phyloP scores from a whole-genome alignment of 768 basidiomycete species.

The Amanita pseudoporphyria region DNA sequence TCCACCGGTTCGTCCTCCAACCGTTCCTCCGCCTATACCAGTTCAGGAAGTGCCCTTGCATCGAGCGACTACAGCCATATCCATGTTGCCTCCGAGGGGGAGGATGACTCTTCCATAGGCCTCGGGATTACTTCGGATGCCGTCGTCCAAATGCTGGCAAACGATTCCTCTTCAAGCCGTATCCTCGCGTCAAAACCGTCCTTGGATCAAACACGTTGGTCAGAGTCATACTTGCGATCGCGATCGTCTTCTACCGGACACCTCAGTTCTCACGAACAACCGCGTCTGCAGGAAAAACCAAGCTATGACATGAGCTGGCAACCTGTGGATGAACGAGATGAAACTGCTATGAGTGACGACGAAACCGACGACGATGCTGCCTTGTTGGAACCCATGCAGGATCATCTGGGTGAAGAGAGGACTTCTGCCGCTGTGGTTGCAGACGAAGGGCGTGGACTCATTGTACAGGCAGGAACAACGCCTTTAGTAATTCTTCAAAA shows the following conservation, averaged over 20 bases:
- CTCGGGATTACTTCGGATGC: conserved; percentile 37
- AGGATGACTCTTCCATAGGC: conserved; percentile 36
- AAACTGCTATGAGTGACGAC: conserved; percentile 48
- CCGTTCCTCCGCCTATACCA: conserved; percentile 72
- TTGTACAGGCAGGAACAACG: conserved; percentile 60
- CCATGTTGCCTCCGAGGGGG: conserved; percentile 52
- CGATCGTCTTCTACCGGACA: conserved; percentile 61
- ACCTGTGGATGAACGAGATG: conserved; percentile 62
- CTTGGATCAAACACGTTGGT: conserved; percentile 62
- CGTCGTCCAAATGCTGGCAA: conserved; percentile 50
- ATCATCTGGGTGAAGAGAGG: conserved; percentile 51
- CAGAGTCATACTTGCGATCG: conserved; percentile 61
- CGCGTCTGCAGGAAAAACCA: conserved; percentile 49
- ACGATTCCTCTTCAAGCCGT: conserved; percentile 38
- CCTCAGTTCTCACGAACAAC: conserved; percentile 25
- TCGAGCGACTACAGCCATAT: conserved; percentile 58
- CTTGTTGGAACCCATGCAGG: conserved; percentile 26
- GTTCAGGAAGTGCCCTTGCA: conserved; percentile 51
- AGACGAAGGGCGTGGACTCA: conserved; percentile 78
- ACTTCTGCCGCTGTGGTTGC: conserved; percentile 73
- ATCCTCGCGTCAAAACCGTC: conserved; percentile 36
- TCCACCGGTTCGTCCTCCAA: conserved; percentile 67
- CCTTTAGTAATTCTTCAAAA: conserved; percentile 45
- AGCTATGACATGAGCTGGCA: conserved; percentile 75
- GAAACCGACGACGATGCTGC: conserved; percentile 40